phyloP scores from a whole-genome alignment of 2,329 filamentous ascomycete species.

The Ceratocystis cubensis region DNA sequence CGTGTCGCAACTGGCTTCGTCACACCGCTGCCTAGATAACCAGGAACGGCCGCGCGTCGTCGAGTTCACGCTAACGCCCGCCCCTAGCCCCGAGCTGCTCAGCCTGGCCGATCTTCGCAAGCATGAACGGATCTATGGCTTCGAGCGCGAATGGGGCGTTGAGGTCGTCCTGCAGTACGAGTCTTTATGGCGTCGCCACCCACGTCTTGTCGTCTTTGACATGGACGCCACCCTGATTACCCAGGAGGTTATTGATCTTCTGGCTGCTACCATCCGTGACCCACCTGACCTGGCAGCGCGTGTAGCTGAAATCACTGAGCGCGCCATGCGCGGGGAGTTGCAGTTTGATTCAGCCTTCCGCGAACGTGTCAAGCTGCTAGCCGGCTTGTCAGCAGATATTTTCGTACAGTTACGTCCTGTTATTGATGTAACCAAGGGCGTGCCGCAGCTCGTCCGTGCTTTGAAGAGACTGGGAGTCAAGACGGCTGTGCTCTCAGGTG shows the following conservation, averaged over 20 bases:
- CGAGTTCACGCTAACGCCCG: conserved; percentile 51
- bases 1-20: conserved; percentile 43
- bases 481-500: conserved; percentile 82
- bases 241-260: conserved; percentile 93
- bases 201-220: conserved; percentile 85
- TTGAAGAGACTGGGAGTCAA: conserved; percentile 71
- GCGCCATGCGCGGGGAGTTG: conserved; percentile 91
- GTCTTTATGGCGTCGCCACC: conserved; percentile 61
- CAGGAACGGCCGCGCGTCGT: conserved; percentile 49
- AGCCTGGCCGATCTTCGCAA: conserved; percentile 58
- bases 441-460: conserved; percentile 57
- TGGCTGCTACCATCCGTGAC: conserved; percentile 64
- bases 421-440: conserved; percentile 72
- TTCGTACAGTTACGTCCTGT: conserved; percentile 64
- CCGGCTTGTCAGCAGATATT: conserved; percentile 64
- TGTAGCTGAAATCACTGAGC: conserved; percentile 79
- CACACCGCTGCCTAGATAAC: conserved; percentile 53
- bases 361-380: conserved; percentile 67
- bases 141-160: conserved; percentile 81
- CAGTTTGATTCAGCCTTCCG: conserved; percentile 79
- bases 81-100: conserved; percentile 49
- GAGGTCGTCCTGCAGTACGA: conserved; percentile 69
- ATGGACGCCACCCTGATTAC: conserved; percentile 98
- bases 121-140: conserved; percentile 69
- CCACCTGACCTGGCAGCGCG: conserved; percentile 60